phyloP scores from a whole-genome alignment of 495 filamentous ascomycete genomes.

The Paragyromitra xinjiangensis region DNA sequence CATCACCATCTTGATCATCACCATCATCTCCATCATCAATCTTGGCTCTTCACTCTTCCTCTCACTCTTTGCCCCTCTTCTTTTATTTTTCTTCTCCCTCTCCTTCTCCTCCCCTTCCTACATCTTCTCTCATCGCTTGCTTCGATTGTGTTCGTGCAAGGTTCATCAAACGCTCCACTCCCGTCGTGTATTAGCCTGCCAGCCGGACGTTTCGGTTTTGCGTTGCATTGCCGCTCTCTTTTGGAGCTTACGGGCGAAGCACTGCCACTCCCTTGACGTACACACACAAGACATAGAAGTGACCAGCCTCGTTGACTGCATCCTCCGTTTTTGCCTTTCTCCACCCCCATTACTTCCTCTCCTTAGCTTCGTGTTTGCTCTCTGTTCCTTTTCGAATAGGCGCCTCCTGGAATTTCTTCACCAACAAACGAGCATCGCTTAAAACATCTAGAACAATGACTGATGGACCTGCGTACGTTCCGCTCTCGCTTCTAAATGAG shows the following conservation, averaged over 20 bases:
- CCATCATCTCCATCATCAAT: slow-evolving; percentile 20
- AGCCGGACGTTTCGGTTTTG: slow-evolving; percentile 49
- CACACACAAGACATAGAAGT: slow-evolving; percentile 44
- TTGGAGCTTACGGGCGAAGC: slow-evolving; percentile 62
- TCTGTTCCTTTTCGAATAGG: slow-evolving; percentile 50
- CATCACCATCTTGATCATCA: slow-evolving; percentile 3
- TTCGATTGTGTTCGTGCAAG: slow-evolving; percentile 51
- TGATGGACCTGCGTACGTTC: slow-evolving; percentile 55
- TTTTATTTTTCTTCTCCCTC: slow-evolving; percentile 20
- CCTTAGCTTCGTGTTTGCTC: slow-evolving; percentile 47
- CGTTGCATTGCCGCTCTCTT: slow-evolving; percentile 60
- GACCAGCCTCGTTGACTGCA: slow-evolving; percentile 46
- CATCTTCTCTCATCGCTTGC: slow-evolving; percentile 55
- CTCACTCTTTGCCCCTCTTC: neutral
- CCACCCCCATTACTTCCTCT: slow-evolving; percentile 51
- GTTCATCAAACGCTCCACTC: slow-evolving; percentile 24
- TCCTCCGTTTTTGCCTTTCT: slow-evolving; percentile 47
- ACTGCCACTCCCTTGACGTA: slow-evolving; percentile 65
- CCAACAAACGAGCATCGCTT: slow-evolving; percentile 38
- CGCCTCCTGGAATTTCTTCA: slow-evolving; percentile 47
- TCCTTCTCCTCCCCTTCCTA: slow-evolving; percentile 34
- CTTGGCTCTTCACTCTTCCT: slow-evolving; percentile 13
- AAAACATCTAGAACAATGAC: slow-evolving; percentile 44
- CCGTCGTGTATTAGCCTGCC: slow-evolving; percentile 30
- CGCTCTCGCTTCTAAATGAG: slow-evolving; percentile 15